phyloP scores from a whole-genome alignment of 2,329 filamentous ascomycete genomes.

The Verticillium nonalfalfae region DNA sequence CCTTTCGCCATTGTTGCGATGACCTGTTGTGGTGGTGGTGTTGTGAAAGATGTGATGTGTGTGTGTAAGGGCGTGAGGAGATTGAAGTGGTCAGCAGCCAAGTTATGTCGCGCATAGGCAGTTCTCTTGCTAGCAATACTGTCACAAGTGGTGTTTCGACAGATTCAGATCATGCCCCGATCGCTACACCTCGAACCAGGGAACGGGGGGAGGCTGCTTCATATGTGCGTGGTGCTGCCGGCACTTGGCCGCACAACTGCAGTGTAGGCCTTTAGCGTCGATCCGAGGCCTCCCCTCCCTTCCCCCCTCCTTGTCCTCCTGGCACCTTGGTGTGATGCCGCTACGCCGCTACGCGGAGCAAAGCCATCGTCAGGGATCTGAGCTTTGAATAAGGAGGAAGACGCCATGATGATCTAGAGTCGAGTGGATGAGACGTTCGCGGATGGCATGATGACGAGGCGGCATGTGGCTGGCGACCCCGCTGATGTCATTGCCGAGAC shows the following conservation, averaged over 20 bases:
- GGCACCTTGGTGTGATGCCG: background rate
- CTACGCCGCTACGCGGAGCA: background rate
- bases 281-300: background rate
- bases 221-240: background rate
- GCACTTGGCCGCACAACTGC: background rate
- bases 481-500: background rate
- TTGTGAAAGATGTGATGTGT: background rate
- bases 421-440: background rate
- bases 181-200: background rate
- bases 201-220: background rate
- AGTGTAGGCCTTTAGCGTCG: background rate
- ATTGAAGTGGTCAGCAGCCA: background rate
- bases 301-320: background rate
- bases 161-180: background rate
- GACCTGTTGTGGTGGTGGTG: background rate
- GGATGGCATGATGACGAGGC: background rate
- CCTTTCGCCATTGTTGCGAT: conserved; percentile 50
- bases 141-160: background rate
- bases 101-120: too few species aligned
- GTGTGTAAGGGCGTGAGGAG: background rate
- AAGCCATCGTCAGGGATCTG: background rate
- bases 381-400: background rate
- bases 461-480: background rate
- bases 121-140: background rate
- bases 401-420: background rate